Evolutionary conservation across 2,329 filamentous ascomycete genomes (phyloP).

Genomic region (Penicillium sp.): DNA sequence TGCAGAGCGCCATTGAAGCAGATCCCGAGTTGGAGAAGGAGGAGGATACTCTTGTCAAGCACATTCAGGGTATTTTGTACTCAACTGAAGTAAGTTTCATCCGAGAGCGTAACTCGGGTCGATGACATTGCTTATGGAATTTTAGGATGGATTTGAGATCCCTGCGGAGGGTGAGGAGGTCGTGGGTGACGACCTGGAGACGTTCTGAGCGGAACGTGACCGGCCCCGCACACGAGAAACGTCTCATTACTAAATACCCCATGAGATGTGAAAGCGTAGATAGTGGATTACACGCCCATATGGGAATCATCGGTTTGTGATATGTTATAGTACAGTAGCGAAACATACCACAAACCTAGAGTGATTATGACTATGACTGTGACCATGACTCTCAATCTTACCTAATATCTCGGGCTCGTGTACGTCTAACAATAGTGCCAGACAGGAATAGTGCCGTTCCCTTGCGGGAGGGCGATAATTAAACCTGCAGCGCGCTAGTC

Average conservation of each 20-base stretch:
- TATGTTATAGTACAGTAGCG: not conserved
- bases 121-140: not conserved
- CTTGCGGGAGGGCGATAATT: slow-evolving; percentile 12
- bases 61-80: slow-evolving; percentile 95
- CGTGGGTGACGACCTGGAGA: slow-evolving; percentile 44
- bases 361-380: no score
- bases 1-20: slow-evolving; percentile 89
- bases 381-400: not conserved
- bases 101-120: not conserved
- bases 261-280: slow-evolving; percentile 8
- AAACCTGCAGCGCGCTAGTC: slow-evolving; percentile 21
- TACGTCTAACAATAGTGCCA: not conserved
- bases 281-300: slow-evolving; percentile 3
- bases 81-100: slow-evolving; percentile 70
- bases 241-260: slow-evolving; percentile 25
- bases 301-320: not conserved
- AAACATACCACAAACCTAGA: no score
- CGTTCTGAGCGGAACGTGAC: slow-evolving; percentile 29
- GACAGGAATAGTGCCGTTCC: not conserved
- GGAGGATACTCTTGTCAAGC: slow-evolving; percentile 86
- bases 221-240: slow-evolving; percentile 4
- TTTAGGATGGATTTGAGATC: slow-evolving; percentile 70
- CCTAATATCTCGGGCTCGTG: not conserved
- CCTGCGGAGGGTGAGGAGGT: slow-evolving; percentile 63
- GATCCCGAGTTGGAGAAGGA: slow-evolving; percentile 93